Conservation (phyloP, 306 rosid genomes). For the Vigna nakashimae region DNA sequence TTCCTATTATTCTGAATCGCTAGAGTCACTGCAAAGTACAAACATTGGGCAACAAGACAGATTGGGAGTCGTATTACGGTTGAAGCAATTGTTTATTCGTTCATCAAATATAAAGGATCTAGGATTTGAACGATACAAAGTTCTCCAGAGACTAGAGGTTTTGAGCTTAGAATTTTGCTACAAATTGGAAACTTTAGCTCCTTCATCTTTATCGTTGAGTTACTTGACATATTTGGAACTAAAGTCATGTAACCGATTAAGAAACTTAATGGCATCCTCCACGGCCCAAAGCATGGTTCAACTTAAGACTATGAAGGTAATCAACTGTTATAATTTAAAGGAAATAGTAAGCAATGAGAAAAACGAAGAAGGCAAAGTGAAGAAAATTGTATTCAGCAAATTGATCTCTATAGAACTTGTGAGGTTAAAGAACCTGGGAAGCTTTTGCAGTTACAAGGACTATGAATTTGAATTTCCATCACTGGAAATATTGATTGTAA, state of each 20-base stretch:
- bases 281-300: conserved; percentile 37
- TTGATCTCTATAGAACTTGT: conserved; percentile 30
- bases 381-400: conserved; percentile 1
- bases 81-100: not conserved
- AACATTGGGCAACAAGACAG: not conserved
- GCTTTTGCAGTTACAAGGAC: conserved; percentile 17
- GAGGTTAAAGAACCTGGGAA: not conserved
- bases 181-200: not conserved
- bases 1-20: accelerated
- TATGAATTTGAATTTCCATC: conserved; percentile 28
- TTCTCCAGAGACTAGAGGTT: conserved; percentile 12
- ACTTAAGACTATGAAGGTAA: conserved; percentile 15
- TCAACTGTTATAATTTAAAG: accelerated
- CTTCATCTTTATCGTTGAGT: conserved; percentile 2
- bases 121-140: conserved; percentile 15
- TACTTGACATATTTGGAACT: conserved; percentile 27
- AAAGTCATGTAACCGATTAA: accelerated
- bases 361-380: not conserved
- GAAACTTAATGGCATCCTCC: not conserved
- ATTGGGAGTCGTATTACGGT: not conserved
- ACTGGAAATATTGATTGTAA: conserved; percentile 15
- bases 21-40: not conserved
- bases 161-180: accelerated
- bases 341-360: conserved; percentile 22
- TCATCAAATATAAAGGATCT: not conserved